Base-by-base conservation (phyloP, 345 rosid genomes). In the Linum usitatissimum region DNA sequence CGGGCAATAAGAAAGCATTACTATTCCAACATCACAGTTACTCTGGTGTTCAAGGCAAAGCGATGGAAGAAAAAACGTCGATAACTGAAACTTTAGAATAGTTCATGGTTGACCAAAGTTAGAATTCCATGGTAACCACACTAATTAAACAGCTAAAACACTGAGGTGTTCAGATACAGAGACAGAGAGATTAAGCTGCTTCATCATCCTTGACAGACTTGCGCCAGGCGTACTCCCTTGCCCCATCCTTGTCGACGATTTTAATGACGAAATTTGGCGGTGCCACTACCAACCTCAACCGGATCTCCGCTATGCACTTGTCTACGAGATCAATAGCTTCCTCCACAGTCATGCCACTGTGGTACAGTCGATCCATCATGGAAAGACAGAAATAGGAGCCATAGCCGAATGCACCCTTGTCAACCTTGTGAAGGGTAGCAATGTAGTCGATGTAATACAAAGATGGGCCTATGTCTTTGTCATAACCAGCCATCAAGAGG, bases 311-410 rank as follows among this genome's bases (percentile, higher is more conserved):
- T 64, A 90, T 90, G 82, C 97, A 87, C 68, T 87, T 87, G 59
- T 90, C 99, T 0, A 90, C 95, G 78, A 94, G 65, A 20, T 70
- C 88, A 23, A 86, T 70, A 14, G 97, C 92, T 74, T 93, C 95
- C 74, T 87, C 97, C 6, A 90, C 79, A 0, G 92, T 64, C 99
- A 93, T 93, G 63, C 88, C 92, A 31, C 90, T 84, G 64, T 78
- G 97, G 83, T 73, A 93, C 75, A 83, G 96, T 55, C 96, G 84
- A 82, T 93, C 99, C 99, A 93, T 87, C 82, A 86, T 84, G 31
- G 99, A 68, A 18, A 93, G 92, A 21, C 86, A 75, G 68, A 93
- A 93, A 68, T 84, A 93, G 31, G 99, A 87, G 0, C 97, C 99
- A 3, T 93, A 93, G 9, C 99, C 99, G 23, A 93, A 93, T 21